These are phyloP conservation scores for Calocera viscosa DNA, from an alignment of 768 basidiomycete genomes.

Conservation along the genomic window DNA sequence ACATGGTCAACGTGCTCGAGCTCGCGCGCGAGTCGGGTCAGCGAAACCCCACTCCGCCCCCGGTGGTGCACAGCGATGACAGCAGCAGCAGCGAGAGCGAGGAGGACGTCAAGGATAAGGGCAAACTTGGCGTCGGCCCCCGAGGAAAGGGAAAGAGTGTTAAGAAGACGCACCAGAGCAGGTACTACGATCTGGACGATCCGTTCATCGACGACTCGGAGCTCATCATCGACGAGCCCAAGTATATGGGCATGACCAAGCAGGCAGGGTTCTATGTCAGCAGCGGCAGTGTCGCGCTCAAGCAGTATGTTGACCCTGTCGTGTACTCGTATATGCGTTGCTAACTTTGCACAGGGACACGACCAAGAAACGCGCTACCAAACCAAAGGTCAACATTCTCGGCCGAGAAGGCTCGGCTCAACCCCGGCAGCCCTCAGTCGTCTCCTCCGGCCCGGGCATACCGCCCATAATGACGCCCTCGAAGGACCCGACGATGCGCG, in stretches of 20 bases:
- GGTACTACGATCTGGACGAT: slow-evolving; percentile 84
- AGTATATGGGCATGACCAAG: slow-evolving; percentile 80
- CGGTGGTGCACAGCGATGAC: slow-evolving; percentile 35
- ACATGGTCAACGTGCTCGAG: slow-evolving; percentile 53
- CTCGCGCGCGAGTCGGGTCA: slow-evolving; percentile 55
- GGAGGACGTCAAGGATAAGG: slow-evolving; percentile 27
- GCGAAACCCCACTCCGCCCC: slow-evolving; percentile 43
- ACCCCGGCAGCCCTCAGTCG: neutral
- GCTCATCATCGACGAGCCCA: slow-evolving; percentile 77
- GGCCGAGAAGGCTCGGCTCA: neutral
- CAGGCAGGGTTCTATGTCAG: slow-evolving; percentile 90
- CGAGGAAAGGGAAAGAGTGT: slow-evolving; percentile 9
- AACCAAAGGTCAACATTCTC: slow-evolving; percentile 5
- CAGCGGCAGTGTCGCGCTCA: slow-evolving; percentile 74
- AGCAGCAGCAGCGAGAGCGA: slow-evolving; percentile 47
- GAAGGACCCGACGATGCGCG: slow-evolving; percentile 1
- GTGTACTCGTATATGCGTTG: neutral
- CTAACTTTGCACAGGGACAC: neutral
- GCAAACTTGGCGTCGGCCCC: slow-evolving; percentile 6
- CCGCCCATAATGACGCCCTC: neutral
- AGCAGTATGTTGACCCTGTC: slow-evolving; percentile 24
- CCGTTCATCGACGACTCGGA: slow-evolving; percentile 98
- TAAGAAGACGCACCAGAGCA: neutral
- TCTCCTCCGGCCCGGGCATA: neutral
- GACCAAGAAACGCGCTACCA: neutral